Conservation (phyloP, 78 protist species). For the Dictyostelium capitatum region DNA sequence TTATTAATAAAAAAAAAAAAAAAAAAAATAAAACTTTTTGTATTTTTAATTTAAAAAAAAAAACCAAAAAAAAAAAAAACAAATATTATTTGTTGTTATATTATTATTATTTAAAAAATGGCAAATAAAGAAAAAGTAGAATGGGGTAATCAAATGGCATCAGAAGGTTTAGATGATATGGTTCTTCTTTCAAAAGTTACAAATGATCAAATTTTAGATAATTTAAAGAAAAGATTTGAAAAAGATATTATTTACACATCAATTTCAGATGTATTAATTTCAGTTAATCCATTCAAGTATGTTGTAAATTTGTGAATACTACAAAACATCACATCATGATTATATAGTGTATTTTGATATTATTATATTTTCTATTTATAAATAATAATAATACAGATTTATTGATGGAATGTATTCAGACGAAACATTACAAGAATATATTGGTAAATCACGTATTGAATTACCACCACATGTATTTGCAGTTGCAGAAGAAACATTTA, state of each 20-base stretch:
- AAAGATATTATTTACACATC: conserved; percentile 91
- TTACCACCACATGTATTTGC: conserved; percentile 93
- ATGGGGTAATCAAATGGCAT: conserved; percentile 78
- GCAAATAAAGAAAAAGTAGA: conserved; percentile 52
- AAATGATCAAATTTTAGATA: conserved; percentile 88
- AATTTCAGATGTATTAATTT: conserved; percentile 92
- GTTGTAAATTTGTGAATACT: too few species aligned
- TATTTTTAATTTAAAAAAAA: background rate
- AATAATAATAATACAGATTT: conserved; percentile 6
- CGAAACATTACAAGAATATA: conserved; percentile 75
- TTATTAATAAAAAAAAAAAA: background rate
- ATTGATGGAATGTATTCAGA: conserved; percentile 65
- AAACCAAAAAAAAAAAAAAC: background rate
- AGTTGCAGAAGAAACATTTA: conserved; percentile 87
- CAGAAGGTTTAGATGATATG: conserved; percentile 92
- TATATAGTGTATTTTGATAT: too few species aligned
- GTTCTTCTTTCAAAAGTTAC: conserved; percentile 85
- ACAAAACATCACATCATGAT: too few species aligned
- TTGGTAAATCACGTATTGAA: conserved; percentile 82
- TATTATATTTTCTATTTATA: too few species aligned
- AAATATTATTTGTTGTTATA: too few species aligned
- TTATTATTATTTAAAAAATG: conserved; percentile 36
- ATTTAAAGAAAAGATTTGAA: conserved; percentile 84
- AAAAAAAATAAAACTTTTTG: background rate
- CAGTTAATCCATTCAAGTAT: conserved; percentile 93